Base-by-base conservation (phyloP, 768 basidiomycete species). In the Hericium coralloides region DNA sequence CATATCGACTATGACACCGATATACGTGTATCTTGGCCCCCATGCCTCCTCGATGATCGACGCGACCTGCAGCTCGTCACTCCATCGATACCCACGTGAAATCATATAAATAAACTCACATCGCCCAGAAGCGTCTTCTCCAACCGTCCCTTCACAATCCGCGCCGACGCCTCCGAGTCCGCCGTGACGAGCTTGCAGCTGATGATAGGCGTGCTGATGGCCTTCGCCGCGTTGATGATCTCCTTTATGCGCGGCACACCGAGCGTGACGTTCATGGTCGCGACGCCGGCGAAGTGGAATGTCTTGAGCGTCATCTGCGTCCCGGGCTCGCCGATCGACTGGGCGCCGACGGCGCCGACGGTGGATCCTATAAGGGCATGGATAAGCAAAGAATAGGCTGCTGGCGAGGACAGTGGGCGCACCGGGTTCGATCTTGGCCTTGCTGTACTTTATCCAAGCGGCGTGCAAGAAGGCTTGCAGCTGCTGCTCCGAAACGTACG, bases 301-400 rank as follows among this genome's bases (percentile, higher is more conserved):
- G 97, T 98, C 74, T 98, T 98, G 63, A 98, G 72, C 1, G 95
- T 98, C 97, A 99, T 99, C 68, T 99, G 97, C 0, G 97, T 99
- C 41, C 95, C 97, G 1, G 97, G 97, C 72, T 99, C 97, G 65
- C 97, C 97, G 61, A 99, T 98, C 1, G 97, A 98, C 67, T 99
- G 97, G 3, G 97, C 97, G 4, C 95, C 97, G 45, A 99, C 93
- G 36, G 97, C 97, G 25, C 97, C 97, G 18, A 99, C 97, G 18
- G 97, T 98, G 0, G 95, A 98, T 10, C 95, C 94, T 92, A 55
- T 10, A n/a, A 26, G 7, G 2, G 26, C 25, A 17, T 9, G n/a
- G 7, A n/a, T n/a, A 45, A n/a, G 14, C 56, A 49, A 56, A 52
- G 10, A 31, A 23, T 22, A 18, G 0, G 38, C 22, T 2, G 36